phyloP scores from a whole-genome alignment of 441 rosid genomes.

The Manihot esculenta region DNA sequence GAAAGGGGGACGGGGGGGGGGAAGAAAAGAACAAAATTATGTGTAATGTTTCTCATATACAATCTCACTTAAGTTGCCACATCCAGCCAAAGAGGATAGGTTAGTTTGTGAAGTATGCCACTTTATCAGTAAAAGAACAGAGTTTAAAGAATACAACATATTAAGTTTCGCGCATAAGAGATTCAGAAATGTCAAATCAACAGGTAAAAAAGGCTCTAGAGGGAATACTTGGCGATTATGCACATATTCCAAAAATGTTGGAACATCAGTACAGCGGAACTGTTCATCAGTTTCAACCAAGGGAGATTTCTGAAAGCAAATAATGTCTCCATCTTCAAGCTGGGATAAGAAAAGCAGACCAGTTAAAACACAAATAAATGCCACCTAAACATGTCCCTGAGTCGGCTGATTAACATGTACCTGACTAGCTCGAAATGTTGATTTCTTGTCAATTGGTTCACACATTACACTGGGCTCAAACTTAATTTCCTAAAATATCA shows the following conservation, averaged over 20 bases:
- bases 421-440: slow-evolving; percentile 72
- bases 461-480: slow-evolving; percentile 93
- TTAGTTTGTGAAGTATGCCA: too few species aligned
- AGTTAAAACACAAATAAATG: neutral
- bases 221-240: slow-evolving; percentile 84
- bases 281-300: slow-evolving; percentile 48
- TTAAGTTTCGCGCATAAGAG: too few species aligned
- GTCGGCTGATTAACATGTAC: slow-evolving; percentile 25
- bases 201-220: neutral
- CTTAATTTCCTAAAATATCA: slow-evolving; percentile 79
- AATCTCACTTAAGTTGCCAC: too few species aligned
- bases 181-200: neutral
- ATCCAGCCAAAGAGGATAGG: too few species aligned
- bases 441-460: slow-evolving; percentile 76
- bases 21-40: too few species aligned
- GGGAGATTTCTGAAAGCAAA: slow-evolving; percentile 79
- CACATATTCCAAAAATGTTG: slow-evolving; percentile 85
- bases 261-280: slow-evolving; percentile 69
- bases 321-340: slow-evolving; percentile 96
- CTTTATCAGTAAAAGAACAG: too few species aligned
- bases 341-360: slow-evolving; percentile 28
- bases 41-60: too few species aligned
- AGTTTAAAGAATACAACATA: too few species aligned
- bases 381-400: neutral
- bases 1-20: too few species aligned